Base-by-base conservation (phyloP, 2,329 filamentous ascomycete genomes). In the Pseudocercospora musae region DNA sequence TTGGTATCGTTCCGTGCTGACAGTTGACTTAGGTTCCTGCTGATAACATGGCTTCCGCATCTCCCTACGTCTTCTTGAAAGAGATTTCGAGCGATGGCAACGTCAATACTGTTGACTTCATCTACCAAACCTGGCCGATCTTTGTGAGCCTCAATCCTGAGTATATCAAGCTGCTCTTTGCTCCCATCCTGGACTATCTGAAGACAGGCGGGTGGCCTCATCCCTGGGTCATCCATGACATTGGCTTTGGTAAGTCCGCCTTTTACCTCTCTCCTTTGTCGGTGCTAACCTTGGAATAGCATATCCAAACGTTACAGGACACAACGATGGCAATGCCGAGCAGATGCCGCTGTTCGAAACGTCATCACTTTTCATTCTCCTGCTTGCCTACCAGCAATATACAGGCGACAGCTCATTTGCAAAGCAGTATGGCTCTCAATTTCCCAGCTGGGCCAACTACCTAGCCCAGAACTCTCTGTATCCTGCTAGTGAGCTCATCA, bases 301-400 rank as follows among this genome's bases (percentile, higher is more conserved):
- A 29, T 71, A 67, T 54, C 68, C 66, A 0, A 71, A 71, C 42
- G 70, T 69, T 11, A 71, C 70, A 10, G 70, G 70, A 0, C 68
- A 72, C 59, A 63, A 72, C 52, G 64, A 68, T 56, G 67, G 70
- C 7, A 46, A 53, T 18, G 83, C 84, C 56, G 84, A 87, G 69
- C 71, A 76, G 4, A 85, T 85, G 81, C 71, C 70, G 1, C 50
- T 72, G 4, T 70, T 71, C 54, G 69, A 71, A 72, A 77, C 82
- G 58, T 84, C 84, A 10, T 83, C 85, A 66, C 79, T 85, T 70
- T 63, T 85, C 50, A 81, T 84, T 59, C 82, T 85, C 76, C 74
- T 80, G 4, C 74, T 84, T 54, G 80, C 81, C 1, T 85, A 89
- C 66, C 82, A 83, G 0, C 84, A 88, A 72, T 76, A 78, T 4